Evolutionary conservation across 2,329 filamentous ascomycete genomes (phyloP).

Genomic region (Ophiognomonia clavigignenti-juglandacearum): DNA sequence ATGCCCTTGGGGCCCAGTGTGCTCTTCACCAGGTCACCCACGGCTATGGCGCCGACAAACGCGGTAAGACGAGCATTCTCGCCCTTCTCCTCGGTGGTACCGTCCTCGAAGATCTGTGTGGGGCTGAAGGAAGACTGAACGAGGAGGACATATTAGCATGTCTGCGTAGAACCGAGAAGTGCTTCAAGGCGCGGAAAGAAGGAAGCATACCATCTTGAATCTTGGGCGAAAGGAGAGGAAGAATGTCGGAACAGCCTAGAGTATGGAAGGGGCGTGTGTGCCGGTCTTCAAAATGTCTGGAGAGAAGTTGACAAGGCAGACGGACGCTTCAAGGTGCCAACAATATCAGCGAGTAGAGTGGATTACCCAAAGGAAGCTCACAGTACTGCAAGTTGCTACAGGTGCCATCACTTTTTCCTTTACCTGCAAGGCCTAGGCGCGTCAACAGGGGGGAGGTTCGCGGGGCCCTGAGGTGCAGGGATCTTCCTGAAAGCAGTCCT

Average conservation of each 20-base stretch:
- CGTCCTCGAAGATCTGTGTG: conserved; percentile 96
- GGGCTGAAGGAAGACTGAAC: conserved; percentile 67
- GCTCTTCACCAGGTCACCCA: conserved; percentile 95
- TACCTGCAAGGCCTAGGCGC: no score
- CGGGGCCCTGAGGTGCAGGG: no score
- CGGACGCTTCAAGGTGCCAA: no score
- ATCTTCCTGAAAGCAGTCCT: no score
- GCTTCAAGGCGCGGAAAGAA: no score
- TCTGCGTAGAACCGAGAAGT: neutral
- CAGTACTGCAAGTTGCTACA: no score
- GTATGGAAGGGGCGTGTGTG: neutral
- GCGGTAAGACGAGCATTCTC: conserved; percentile 98
- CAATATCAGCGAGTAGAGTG: no score
- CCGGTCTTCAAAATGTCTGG: no score
- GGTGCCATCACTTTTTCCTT: no score
- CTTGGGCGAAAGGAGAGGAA: neutral
- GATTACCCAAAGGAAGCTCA: no score
- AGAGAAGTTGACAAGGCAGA: no score
- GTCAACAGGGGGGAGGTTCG: no score
- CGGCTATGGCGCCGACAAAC: conserved; percentile 96
- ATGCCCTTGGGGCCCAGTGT: conserved; percentile 96
- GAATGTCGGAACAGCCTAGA: neutral
- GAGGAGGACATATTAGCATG: conserved; percentile 2
- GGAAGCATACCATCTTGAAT: conserved; percentile 11
- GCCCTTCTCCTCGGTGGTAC: conserved; percentile 95